Evolutionary conservation across 192 early-diverging fungal species (phyloP), one percentile per base, ranked within the genome.

Genomic region (Kappamyces sp.): DNA sequence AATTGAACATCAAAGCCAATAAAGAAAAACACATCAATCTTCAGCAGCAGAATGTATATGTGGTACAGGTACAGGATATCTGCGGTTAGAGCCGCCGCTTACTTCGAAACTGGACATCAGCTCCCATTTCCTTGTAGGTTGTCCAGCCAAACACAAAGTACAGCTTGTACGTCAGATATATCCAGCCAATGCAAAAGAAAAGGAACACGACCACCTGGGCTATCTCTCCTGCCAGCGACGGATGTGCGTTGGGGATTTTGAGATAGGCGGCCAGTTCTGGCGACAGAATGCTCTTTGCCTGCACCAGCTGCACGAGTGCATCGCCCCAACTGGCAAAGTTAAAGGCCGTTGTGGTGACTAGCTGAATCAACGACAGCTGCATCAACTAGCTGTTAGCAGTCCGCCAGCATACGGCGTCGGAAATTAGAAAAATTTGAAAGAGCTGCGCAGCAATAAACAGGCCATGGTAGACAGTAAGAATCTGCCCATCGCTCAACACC

Each of bases 21-120:
- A 58, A 90, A 89, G 73, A 93, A 93, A 71, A 90, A 92, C 1
- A 91, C 67, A 49, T 90, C 89, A 9, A 91, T 57, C 67, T 93
- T 93, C 40, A 93, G 70, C 9, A 91, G 68, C 55, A 89, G 72
- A 50, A 93, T 62, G 58, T 90, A 90, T 57, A 93, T 82, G 49
- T 91, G 87, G 67, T 89, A 90, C 36, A 77, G 34, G 41, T 59
- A 74, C 36, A 83, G 66, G 7, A 73, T 74, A 36, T 76, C 77
- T 79, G 59, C 5, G 39, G 23, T 64, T 62, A 54, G 8, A 34
- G 34, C 31, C 32, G 35, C 32, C 23, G 75, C 77, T 70, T 62
- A 75, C 73, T 68, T 47, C 69, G 53, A 1, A 83, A 71, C 33
- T 53, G 47, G 13, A 83, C 64, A 53, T 83, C 80, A 1, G 80